These are phyloP conservation scores for Phoenix roebelenii DNA, from an alignment of 176 grass and related monocot species.

Conservation along the genomic window DNA sequence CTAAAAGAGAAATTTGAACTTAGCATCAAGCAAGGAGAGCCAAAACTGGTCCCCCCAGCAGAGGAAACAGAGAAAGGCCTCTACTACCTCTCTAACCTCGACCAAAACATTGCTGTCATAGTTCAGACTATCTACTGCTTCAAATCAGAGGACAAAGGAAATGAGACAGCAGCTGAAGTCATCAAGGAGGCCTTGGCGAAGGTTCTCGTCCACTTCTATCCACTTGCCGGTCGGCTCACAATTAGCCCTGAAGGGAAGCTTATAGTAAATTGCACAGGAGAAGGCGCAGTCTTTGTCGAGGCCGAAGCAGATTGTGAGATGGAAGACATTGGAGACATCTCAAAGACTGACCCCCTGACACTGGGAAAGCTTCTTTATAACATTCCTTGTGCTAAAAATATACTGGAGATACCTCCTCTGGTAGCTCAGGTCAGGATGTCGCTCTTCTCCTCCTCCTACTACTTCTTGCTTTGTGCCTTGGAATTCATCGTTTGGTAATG, in stretches of 20 bases:
- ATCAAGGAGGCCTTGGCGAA: conserved; percentile 60
- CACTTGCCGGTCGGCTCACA: conserved; percentile 62
- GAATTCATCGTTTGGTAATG: no score
- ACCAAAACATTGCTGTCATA: conserved; percentile 89
- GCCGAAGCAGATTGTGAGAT: conserved; percentile 69
- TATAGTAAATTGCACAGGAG: conserved; percentile 57
- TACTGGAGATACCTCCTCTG: conserved; percentile 93
- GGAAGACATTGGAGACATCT: conserved; percentile 45
- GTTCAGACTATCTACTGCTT: conserved; percentile 88
- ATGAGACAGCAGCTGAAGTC: conserved; percentile 20
- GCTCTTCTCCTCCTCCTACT: no score
- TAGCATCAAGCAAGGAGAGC: conserved; percentile 40
- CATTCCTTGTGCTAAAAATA: conserved; percentile 68
- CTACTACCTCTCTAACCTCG: conserved; percentile 96
- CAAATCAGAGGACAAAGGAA: conserved; percentile 25
- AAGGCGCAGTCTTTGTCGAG: conserved; percentile 74
- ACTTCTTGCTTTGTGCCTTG: no score
- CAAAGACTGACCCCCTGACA: conserved; percentile 56
- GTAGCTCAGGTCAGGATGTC: conserved; percentile 51
- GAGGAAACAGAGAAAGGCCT: conserved; percentile 44
- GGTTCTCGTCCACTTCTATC: conserved; percentile 81
- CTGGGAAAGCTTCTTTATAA: conserved; percentile 81
- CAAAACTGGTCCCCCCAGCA: conserved; percentile 46
- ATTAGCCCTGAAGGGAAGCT: conserved; percentile 84
- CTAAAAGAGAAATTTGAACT: conserved; percentile 21